phyloP scores from a whole-genome alignment of 176 grass and related monocot species.

The Oryza australiensis region DNA sequence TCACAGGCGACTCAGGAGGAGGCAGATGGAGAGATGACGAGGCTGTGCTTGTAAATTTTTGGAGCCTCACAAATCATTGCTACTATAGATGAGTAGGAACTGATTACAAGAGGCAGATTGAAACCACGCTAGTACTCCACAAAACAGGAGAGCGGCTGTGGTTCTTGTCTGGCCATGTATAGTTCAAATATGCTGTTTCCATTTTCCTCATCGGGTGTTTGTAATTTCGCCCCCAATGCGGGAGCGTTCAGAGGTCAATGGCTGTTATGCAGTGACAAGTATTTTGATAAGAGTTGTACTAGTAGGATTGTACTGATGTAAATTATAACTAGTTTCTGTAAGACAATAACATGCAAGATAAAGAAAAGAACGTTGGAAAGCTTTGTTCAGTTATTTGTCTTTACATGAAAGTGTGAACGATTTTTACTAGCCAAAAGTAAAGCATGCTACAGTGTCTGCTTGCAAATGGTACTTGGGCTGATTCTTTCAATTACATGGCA shows the following conservation, averaged over 20 bases:
- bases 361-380: background rate
- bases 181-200: conserved; percentile 22
- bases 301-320: conserved; percentile 33
- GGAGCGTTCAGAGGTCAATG: conserved; percentile 37
- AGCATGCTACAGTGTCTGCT: background rate
- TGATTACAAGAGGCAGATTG: conserved; percentile 20
- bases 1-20: conserved; percentile 16
- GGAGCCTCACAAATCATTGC: background rate
- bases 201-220: conserved; percentile 22
- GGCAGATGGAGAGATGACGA: conserved; percentile 56
- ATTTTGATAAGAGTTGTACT: background rate
- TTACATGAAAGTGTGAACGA: background rate
- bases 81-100: conserved; percentile 27
- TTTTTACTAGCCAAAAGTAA: background rate
- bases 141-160: conserved; percentile 22
- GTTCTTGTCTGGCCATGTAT: background rate
- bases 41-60: conserved; percentile 62
- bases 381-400: conserved; percentile 5
- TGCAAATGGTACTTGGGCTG: background rate
- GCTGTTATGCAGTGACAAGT: background rate
- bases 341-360: conserved; percentile 9
- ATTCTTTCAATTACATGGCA: background rate
- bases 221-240: background rate
- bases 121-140: conserved; percentile 25
- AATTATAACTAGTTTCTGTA: conserved; percentile 26